phyloP scores from a whole-genome alignment of 1,284 basidiomycete genomes.

The Cryptococcus jaspeensis region DNA sequence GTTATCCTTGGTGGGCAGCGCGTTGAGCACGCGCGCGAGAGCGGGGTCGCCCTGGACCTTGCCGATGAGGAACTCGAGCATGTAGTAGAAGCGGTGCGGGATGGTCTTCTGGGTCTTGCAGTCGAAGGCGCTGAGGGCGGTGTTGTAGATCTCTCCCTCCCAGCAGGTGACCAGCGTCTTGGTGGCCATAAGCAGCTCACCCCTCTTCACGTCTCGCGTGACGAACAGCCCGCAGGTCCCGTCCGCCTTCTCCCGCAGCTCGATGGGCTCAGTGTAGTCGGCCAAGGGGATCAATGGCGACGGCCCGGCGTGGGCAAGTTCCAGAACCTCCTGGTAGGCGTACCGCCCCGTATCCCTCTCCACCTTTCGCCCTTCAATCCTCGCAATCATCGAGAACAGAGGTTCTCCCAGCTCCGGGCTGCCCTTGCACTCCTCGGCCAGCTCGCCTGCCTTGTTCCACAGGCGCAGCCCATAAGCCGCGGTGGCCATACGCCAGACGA shows the following conservation, averaged over 20 bases:
- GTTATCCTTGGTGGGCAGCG: too few species aligned
- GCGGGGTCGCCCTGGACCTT: too few species aligned
- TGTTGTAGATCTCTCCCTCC: too few species aligned
- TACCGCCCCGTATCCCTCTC: constrained; percentile 1
- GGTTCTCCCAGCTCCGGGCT: not conserved
- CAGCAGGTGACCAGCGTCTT: too few species aligned
- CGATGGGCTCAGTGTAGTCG: constrained; percentile 8
- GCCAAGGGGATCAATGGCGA: constrained; percentile 1
- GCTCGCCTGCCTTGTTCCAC: not conserved
- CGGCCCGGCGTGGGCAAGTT: not conserved
- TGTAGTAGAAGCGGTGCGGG: too few species aligned
- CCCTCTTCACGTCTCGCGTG: constrained; percentile 5
- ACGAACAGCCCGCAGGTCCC: constrained; percentile 3
- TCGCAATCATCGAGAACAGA: not conserved
- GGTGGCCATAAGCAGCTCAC: constrained; percentile 7
- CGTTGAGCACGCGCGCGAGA: too few species aligned
- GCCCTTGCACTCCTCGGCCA: not conserved
- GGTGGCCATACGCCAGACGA: constrained; percentile 3
- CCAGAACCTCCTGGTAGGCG: not conserved
- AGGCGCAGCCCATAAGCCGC: constrained; percentile 3
- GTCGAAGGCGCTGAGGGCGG: too few species aligned
- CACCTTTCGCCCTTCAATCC: not conserved
- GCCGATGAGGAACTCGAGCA: too few species aligned
- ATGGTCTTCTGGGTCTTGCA: too few species aligned
- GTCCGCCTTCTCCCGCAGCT: too few species aligned